phyloP scores from a whole-genome alignment of 1,284 basidiomycete species.

The Leccinum angustisporum region DNA sequence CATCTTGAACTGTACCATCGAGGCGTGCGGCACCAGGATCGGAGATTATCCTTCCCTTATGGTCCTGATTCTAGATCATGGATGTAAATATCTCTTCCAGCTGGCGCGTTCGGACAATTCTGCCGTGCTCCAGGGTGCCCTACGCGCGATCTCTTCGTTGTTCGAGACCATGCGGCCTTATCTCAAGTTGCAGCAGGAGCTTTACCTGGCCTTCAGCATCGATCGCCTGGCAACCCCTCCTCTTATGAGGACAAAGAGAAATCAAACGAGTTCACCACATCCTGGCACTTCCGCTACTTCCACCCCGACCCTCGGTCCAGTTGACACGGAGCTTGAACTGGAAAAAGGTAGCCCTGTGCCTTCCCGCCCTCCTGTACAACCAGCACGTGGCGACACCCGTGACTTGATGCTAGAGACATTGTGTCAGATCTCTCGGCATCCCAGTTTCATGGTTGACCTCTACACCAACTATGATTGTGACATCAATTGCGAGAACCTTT shows the following conservation, averaged over 20 bases:
- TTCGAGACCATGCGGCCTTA: slow-evolving; percentile 87
- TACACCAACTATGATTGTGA: slow-evolving; percentile 98
- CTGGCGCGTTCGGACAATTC: slow-evolving; percentile 88
- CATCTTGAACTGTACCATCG: slow-evolving; percentile 88
- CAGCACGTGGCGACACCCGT: slow-evolving; percentile 85
- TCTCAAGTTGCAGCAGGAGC: slow-evolving; percentile 95
- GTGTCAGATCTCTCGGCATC: slow-evolving; percentile 74
- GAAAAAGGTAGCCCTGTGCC: slow-evolving; percentile 56
- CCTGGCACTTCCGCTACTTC: slow-evolving; percentile 54
- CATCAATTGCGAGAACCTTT: slow-evolving; percentile 94
- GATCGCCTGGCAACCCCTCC: slow-evolving; percentile 78
- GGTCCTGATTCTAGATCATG: slow-evolving; percentile 78
- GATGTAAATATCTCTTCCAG: slow-evolving; percentile 96
- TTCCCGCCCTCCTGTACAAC: slow-evolving; percentile 59
- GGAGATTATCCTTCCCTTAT: slow-evolving; percentile 74
- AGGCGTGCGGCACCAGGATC: slow-evolving; percentile 78
- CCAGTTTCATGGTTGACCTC: slow-evolving; percentile 92
- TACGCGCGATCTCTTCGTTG: slow-evolving; percentile 86
- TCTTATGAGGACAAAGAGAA: slow-evolving; percentile 32
- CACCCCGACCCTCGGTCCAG: slow-evolving; percentile 46
- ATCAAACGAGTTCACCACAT: slow-evolving; percentile 46
- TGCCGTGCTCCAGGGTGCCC: slow-evolving; percentile 73
- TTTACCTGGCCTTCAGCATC: slow-evolving; percentile 92
- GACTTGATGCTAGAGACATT: slow-evolving; percentile 91
- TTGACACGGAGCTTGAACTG: slow-evolving; percentile 44